Evolutionary conservation across 169 alveolate species (phyloP), one percentile per base, ranked within the genome.

Genomic region (Cyclospora cayetanensis): DNA sequence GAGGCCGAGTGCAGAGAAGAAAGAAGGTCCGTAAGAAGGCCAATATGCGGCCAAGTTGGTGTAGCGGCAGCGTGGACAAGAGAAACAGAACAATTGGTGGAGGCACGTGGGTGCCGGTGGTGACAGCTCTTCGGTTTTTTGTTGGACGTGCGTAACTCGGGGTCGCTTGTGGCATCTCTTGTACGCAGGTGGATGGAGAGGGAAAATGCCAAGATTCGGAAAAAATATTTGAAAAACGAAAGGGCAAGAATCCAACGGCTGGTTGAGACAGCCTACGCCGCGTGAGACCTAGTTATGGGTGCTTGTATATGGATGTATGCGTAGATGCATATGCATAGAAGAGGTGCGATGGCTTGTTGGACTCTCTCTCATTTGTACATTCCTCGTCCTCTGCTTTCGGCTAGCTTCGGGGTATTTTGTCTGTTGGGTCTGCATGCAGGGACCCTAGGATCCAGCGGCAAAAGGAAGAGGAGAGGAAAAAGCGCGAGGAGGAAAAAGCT

Each of bases 1-100:
- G 97, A 96, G 39, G 98, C 98, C 2, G 96, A 95, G 50, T 96
- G 96, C 91, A 82, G 98, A 55, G 97, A 95, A 82, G 98, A 97
- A 94, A 93, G 96, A 84, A 95, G 98, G 93, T 70, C 20, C 9
- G 83, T 83, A 46, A 50, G 9, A 77, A 7, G n/a, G 35, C 31
- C 35, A n/a, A 46, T 2, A 50, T 37, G 4, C 66, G n/a, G n/a
- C n/a, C n/a, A 31, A 9, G 22, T 18, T 11, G 31, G 9, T 11
- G 63, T 27, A 41, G 83, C 53, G 27, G 63, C 66, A 43, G 2
- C 65, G 29, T 5, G 25, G 35, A 76, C 35, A 5, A 76, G 22
- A 46, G 63, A 50, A 76, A 34, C 70, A 22, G 66, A 76, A 22
- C 35, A 11, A 29, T 31, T 27, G 63, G 7, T 76, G 35, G 5